Base-by-base conservation (phyloP, 75 land plant species). In the Azolla pinnata region DNA sequence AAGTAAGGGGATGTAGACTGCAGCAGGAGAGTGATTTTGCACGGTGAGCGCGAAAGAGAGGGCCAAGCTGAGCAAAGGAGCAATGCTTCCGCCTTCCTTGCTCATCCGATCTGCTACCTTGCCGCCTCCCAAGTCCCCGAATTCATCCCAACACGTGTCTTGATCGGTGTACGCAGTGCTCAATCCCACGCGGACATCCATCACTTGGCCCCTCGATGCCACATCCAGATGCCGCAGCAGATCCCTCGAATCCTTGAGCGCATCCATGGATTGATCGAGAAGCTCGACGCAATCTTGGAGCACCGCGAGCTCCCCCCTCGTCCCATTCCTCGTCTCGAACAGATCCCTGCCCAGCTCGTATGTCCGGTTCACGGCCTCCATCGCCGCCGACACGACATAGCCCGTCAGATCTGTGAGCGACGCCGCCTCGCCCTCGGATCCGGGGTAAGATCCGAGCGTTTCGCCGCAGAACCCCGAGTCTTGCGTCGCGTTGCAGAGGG, bases 21-120 rank as follows among this genome's bases (percentile, higher is more conserved):
- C n/a, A n/a, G n/a, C n/a, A n/a, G n/a, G n/a, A n/a, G n/a, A n/a
- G n/a, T n/a, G n/a, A n/a, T n/a, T n/a, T n/a, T n/a, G n/a, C n/a
- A n/a, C n/a, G n/a, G n/a, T n/a, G n/a, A n/a, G n/a, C n/a, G 42
- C 42, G 14, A 38, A 38, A 38, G 42, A 38, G 42, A 38, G 42
- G 42, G 42, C 42, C 42, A 38, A 7, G 42, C 10, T 7, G 14
- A 38, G 7, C 10, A 38, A 14, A 38, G 42, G 42, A 14, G 42
- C 42, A 7, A 38, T 38, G 42, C 10, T 7, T 38, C 14, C 10
- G 10, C 42, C 42, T 38, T 7, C 7, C 42, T 38, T 38, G 7
- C 7, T 7, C 7, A 38, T 7, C 14, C 14, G 42, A 14, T 38
- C 42, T 14, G 7, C 14, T 14, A 38, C 42, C n/a, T n/a, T n/a